Evolutionary conservation across 2,329 filamentous ascomycete genomes (phyloP).

Genomic region (Atkinsonella hypoxylon): DNA sequence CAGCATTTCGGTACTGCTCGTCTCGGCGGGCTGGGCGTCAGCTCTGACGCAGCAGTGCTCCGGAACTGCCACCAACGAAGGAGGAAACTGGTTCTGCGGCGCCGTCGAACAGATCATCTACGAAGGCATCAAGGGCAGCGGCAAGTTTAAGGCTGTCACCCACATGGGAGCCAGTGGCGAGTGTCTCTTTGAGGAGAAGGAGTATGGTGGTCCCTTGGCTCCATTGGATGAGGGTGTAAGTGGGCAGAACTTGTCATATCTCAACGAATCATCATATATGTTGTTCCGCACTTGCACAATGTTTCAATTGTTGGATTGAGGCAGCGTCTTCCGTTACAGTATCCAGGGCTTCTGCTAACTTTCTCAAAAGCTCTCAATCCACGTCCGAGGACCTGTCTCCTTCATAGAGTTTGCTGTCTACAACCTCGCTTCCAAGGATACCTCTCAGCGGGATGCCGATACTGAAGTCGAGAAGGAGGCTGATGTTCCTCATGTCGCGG

Average conservation of each 20-base stretch:
- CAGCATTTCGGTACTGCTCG: slow-evolving; percentile 14
- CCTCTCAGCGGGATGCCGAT: slow-evolving; percentile 12
- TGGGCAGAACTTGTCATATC: slow-evolving; percentile 3
- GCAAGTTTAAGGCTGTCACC: slow-evolving; percentile 53
- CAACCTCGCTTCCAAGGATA: slow-evolving; percentile 29
- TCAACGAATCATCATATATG: neutral
- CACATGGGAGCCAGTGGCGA: slow-evolving; percentile 42
- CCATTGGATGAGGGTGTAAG: slow-evolving; percentile 61
- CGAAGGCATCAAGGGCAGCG: slow-evolving; percentile 43
- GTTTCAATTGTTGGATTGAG: no score
- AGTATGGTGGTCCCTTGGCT: slow-evolving; percentile 49
- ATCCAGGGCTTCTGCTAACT: neutral
- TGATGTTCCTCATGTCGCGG: slow-evolving; percentile 3
- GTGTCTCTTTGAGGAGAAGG: slow-evolving; percentile 40
- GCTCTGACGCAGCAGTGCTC: slow-evolving; percentile 24
- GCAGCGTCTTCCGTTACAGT: no score
- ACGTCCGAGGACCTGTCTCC: slow-evolving; percentile 58
- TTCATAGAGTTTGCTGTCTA: slow-evolving; percentile 61
- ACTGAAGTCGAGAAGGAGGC: slow-evolving; percentile 6
- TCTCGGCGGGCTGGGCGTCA: slow-evolving; percentile 17
- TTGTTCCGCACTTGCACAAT: neutral
- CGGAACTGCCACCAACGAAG: slow-evolving; percentile 22
- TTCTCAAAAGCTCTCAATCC: slow-evolving; percentile 48
- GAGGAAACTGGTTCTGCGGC: slow-evolving; percentile 56
- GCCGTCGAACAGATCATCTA: slow-evolving; percentile 57